Evolutionary conservation across 108 stramenopile genomes (phyloP), one percentile per base, ranked within the genome.

Genomic region (Bacterosira constricta): DNA sequence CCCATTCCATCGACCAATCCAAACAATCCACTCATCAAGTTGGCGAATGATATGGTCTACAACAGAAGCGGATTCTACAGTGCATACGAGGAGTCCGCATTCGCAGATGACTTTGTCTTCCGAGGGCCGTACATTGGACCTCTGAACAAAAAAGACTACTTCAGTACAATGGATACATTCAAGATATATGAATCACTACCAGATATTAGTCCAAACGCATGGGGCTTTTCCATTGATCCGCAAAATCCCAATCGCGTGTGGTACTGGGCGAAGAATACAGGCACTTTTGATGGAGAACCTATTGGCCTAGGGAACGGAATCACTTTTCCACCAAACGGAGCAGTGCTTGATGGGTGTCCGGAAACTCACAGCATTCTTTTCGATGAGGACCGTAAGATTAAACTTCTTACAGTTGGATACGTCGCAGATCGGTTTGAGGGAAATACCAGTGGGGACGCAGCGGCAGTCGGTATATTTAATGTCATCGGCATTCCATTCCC

Each of bases 71-170:
- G 41, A 9, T 42, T 42, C 41, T 42, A 8, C 41, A 42, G 41
- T n/a, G 12, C 41, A 2, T 42, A 42, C 38, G 63, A 47, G 10
- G 12, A n/a, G 2, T 63, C 63, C 10, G 44, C 10, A n/a, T 63
- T 26, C 63, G 11, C 47, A 4, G 55, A 78, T 12, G 81, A 88
- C 50, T 88, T 84, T 73, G 63, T 88, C 34, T 82, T 88, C 57
- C 83, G 88, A 3, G 85, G 88, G 9, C 85, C 85, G 1, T 36
- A 59, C 2, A 74, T 88, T 60, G 88, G 88, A 18, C 88, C 88
- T 25, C 64, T 88, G 0, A 82, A 71, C 51, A 84, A 81, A 42
- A 53, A 63, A n/a, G 88, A 88, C 56, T 82, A 76, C 32, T 15
- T 71, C 3, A 56, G 38, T 4, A 75, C 69, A 3, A 44, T 82